A percentile compares a stretch with the other conserved stretches of the same genome.
Evolutionary conservation across 169 alveolate species (phyloP).

Genomic region (Eimeria acervulina): DNA sequence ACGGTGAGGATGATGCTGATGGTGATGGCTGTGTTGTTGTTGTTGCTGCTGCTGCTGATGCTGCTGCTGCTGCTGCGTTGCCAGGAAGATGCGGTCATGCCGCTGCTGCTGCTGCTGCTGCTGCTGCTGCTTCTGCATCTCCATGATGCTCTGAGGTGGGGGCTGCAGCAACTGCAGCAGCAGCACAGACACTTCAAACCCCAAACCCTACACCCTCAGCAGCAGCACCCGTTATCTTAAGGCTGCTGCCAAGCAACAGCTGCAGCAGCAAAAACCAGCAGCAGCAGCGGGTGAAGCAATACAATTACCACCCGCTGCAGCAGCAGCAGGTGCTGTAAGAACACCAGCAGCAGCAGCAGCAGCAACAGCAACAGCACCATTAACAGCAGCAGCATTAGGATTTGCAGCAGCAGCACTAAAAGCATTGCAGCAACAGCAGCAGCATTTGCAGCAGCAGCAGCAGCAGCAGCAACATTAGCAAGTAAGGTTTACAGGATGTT

Average conservation of each 20-base stretch:
- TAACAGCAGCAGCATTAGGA: neutral
- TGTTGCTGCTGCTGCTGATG: constrained; percentile 51
- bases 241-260: no score
- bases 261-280: neutral
- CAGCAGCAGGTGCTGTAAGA: neutral
- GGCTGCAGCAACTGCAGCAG: neutral
- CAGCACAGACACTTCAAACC: no score
- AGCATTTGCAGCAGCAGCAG: no score
- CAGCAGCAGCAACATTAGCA: neutral
- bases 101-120: constrained; percentile 19
- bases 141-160: neutral
- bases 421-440: no score
- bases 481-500: neutral
- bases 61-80: neutral
- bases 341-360: neutral
- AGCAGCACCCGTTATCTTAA: no score
- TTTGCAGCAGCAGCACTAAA: no score
- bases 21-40: neutral
- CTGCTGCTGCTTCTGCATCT: constrained; percentile 9
- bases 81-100: neutral
- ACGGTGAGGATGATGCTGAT: neutral
- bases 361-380: neutral
- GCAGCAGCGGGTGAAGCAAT: neutral
- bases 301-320: neutral
- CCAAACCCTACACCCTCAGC: neutral